Evolutionary conservation across 2,329 filamentous ascomycete genomes (phyloP).

Genomic region (Claviceps capensis): DNA sequence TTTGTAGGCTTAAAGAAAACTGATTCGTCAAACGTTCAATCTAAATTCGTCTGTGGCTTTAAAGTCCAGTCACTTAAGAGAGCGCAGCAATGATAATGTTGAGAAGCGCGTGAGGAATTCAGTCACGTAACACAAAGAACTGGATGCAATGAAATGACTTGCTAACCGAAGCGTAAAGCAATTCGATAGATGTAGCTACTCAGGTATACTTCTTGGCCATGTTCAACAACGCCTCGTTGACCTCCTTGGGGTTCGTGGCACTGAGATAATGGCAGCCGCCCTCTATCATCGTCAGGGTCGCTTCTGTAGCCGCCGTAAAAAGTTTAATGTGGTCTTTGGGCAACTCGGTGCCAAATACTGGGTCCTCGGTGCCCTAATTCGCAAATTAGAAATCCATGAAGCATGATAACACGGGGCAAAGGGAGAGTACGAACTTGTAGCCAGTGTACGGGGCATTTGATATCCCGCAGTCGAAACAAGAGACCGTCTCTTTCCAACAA

Average conservation of each 20-base stretch:
- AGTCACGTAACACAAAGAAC: too few relatives aligned
- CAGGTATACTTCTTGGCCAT: constrained; percentile 23
- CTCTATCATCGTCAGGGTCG: constrained; percentile 28
- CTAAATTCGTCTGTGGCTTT: too few relatives aligned
- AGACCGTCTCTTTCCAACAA: constrained; percentile 35
- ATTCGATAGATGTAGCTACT: not conserved
- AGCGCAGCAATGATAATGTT: not conserved
- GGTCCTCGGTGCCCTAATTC: constrained; percentile 30
- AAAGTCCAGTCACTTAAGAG: too few relatives aligned
- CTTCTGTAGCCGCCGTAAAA: constrained; percentile 31
- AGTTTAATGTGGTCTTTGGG: constrained; percentile 35
- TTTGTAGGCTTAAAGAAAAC: too few relatives aligned
- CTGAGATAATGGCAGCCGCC: constrained; percentile 36
- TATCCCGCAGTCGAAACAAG: constrained; percentile 28
- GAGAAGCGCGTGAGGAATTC: not conserved
- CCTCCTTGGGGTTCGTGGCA: constrained; percentile 32
- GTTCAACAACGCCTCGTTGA: constrained; percentile 29
- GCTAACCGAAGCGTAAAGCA: not conserved
- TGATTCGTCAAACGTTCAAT: too few relatives aligned
- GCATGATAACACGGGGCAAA: not conserved
- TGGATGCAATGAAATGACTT: not conserved
- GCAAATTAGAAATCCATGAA: not conserved
- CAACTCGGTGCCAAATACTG: constrained; percentile 25
- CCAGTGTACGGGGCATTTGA: constrained; percentile 39
- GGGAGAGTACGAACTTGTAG: constrained; percentile 26